Conservation (phyloP, 805 yeast species). For the Ogataea thermomethanolica region DNA sequence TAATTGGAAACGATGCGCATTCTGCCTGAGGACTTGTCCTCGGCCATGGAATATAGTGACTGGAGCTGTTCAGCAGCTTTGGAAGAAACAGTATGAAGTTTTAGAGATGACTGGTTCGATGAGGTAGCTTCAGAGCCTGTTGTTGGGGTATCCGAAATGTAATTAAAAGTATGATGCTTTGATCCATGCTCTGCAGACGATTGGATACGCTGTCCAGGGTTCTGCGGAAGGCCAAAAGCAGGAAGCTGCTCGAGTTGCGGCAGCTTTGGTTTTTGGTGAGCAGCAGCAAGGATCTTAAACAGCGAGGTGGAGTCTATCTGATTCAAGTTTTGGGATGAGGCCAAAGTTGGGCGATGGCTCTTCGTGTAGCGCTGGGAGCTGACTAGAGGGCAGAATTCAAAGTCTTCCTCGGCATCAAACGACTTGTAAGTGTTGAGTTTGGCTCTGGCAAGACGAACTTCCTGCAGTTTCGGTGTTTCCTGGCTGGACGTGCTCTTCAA, state of each 20-base stretch:
- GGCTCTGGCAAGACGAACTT: conserved; percentile 37
- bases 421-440: conserved; percentile 61
- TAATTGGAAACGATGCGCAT: conserved; percentile 8
- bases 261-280: conserved; percentile 12
- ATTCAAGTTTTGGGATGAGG: conserved; percentile 2
- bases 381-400: conserved; percentile 60
- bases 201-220: background rate
- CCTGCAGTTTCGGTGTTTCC: conserved; percentile 13
- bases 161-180: conserved; percentile 16
- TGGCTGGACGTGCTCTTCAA: conserved; percentile 7
- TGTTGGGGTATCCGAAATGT: conserved; percentile 21
- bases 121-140: conserved; percentile 19
- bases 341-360: conserved; percentile 7
- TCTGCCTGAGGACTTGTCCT: conserved; percentile 6
- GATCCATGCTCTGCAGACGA: conserved; percentile 12
- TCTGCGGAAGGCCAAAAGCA: conserved; percentile 4
- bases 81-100: conserved; percentile 5
- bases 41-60: conserved; percentile 7
- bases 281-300: conserved; percentile 21
- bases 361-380: conserved; percentile 9
- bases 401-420: conserved; percentile 67
- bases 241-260: conserved; percentile 8
- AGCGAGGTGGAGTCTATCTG: conserved; percentile 19
- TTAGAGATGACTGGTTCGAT: conserved; percentile 12
- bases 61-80: conserved; percentile 12